A percentile compares a stretch with the other conserved stretches of the same genome.
These are phyloP conservation scores for Thelonectria rubi DNA, from an alignment of 2,329 filamentous ascomycete genomes.

Conservation along the genomic window DNA sequence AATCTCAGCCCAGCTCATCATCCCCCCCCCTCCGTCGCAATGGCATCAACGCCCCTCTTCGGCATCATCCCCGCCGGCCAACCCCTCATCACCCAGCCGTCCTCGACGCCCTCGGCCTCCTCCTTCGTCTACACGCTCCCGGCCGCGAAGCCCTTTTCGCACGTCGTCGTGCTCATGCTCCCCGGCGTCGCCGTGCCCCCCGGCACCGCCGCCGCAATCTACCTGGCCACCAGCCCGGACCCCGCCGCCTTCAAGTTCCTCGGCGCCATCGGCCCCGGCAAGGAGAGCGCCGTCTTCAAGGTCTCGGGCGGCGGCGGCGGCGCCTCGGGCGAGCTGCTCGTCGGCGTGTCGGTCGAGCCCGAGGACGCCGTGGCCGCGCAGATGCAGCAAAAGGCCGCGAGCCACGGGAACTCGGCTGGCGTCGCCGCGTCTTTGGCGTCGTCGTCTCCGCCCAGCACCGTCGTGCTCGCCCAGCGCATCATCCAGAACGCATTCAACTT, in stretches of 20 bases:
- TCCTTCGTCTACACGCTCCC: constrained; percentile 66
- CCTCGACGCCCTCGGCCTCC: constrained; percentile 61
- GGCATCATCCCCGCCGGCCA: constrained; percentile 69
- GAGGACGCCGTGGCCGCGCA: constrained; percentile 75
- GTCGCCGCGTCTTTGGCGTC: constrained; percentile 18
- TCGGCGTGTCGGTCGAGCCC: constrained; percentile 86
- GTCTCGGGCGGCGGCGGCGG: constrained; percentile 58
- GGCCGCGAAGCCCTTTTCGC: constrained; percentile 69
- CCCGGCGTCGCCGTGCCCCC: constrained; percentile 78
- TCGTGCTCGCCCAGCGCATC: constrained; percentile 87
- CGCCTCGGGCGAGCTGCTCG: constrained; percentile 58
- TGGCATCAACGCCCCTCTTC: constrained; percentile 60
- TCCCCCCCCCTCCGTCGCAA: constrained; percentile 33
- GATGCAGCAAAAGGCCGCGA: constrained; percentile 65
- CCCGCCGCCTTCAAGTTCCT: constrained; percentile 79
- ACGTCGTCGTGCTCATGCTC: constrained; percentile 89
- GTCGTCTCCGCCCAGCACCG: constrained; percentile 66
- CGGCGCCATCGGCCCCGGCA: constrained; percentile 87
- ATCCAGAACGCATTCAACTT: constrained; percentile 99
- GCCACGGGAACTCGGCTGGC: constrained; percentile 33
- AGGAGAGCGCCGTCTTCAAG: constrained; percentile 92
- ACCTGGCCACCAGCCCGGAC: constrained; percentile 69
- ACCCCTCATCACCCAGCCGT: constrained; percentile 63
- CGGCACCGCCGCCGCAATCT: constrained; percentile 86
- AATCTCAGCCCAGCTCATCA: not conserved